phyloP scores from a whole-genome alignment of 2,329 filamentous ascomycete genomes.

The Colletotrichum spaethianum region DNA sequence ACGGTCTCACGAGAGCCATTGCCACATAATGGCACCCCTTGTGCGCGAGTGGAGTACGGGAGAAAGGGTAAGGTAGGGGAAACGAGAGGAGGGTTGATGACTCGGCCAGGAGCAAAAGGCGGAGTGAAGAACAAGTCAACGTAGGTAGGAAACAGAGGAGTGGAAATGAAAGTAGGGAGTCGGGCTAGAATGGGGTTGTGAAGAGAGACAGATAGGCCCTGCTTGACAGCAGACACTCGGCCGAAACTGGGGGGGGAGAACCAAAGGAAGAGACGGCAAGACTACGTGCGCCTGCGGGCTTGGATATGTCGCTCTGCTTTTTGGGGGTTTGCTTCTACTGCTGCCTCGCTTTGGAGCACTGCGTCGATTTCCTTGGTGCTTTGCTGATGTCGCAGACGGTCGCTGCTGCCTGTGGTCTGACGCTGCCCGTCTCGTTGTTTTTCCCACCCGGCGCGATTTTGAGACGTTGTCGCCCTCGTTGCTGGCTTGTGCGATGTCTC shows the following conservation, averaged over 20 bases:
- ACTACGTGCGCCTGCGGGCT: slow-evolving; percentile 21
- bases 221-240: slow-evolving; percentile 37
- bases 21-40: slow-evolving; percentile 46
- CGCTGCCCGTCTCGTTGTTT: slow-evolving; percentile 29
- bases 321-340: slow-evolving; percentile 11
- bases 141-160: slow-evolving; percentile 35
- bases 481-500: slow-evolving; percentile 38
- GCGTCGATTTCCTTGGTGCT: slow-evolving; percentile 1
- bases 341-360: slow-evolving; percentile 36
- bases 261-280: slow-evolving; percentile 40
- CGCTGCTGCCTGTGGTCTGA: slow-evolving; percentile 33
- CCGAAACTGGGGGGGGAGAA: slow-evolving; percentile 31
- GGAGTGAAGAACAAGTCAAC: slow-evolving; percentile 29
- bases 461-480: slow-evolving; percentile 26
- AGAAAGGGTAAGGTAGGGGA: slow-evolving; percentile 40
- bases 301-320: slow-evolving; percentile 29
- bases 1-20: slow-evolving; percentile 52
- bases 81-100: slow-evolving; percentile 38
- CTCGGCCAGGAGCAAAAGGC: slow-evolving; percentile 37
- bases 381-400: slow-evolving; percentile 27
- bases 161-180: slow-evolving; percentile 38
- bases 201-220: slow-evolving; percentile 39
- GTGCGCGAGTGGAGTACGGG: slow-evolving; percentile 40
- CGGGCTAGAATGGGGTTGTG: slow-evolving; percentile 38
- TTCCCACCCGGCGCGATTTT: slow-evolving; percentile 24